Evolutionary conservation across 1,284 basidiomycete species (phyloP), one percentile per base, ranked within the genome.

Genomic region (Pulveroboletus sp.): DNA sequence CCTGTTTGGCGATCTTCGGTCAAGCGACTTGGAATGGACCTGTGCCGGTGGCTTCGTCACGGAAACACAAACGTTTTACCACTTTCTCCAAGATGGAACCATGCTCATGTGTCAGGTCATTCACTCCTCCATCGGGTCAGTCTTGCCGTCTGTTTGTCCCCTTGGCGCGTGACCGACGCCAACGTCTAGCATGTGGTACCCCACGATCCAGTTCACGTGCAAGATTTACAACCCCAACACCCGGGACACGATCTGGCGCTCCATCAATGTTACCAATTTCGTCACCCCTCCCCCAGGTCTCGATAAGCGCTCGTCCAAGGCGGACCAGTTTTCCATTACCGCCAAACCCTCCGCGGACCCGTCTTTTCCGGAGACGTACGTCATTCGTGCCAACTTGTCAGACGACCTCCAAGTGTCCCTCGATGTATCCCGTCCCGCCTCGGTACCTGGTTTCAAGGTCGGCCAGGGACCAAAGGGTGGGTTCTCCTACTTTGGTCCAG

Each of bases 151-250:
- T 35, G 25, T 50, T 20, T 38, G 2, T 9, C 57, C 54, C 17
- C 33, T 46, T 24, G 29, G 43, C 5, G 14, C 24, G 38, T 66
- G 44, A 67, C 53, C 43, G 15, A 69, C 33, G 12, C 4, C 48
- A 31, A 43, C 10, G 18, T 14, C 38, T 22, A 94, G 92, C 8
- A 73, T 95, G 49, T 96, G 92, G 92, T 94, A 91, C 68, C 95
- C 96, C 8, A 94, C 92, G 39, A 88, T 98, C 65, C 97, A 99
- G 74, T 95, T 98, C 75, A 94, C 89, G 4, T 96, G 91, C 86
- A 96, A 96, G 76, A 78, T 92, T 60, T 90, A 85, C 78, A 87
- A 97, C 71, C 90, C 95, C 12, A 80, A 80, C 59, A 94, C 91
- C 14, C 85, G 87, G 59, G 81, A 91, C 69, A 82, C 77, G 54